Conservation (phyloP, 768 basidiomycete genomes). For the Tricholoma terreum region DNA sequence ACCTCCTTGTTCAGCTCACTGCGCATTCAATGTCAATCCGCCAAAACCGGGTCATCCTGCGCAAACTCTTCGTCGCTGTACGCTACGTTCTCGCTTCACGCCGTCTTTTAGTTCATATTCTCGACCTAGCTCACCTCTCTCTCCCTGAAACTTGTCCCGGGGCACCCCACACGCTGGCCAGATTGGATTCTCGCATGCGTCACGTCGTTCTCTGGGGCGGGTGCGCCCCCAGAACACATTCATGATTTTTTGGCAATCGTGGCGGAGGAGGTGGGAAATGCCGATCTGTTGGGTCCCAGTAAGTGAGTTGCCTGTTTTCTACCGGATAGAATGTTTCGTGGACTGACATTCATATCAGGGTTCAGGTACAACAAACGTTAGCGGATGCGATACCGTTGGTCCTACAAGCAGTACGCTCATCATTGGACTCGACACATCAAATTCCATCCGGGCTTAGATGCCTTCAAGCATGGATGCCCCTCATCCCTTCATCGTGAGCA, state of each 20-base stretch:
- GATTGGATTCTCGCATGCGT: slow-evolving; percentile 73
- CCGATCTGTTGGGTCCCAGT: slow-evolving; percentile 70
- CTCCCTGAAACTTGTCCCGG: slow-evolving; percentile 66
- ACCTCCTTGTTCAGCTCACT: slow-evolving; percentile 68
- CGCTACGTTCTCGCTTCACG: slow-evolving; percentile 23
- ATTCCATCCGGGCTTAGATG: slow-evolving; percentile 73
- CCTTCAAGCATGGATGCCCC: slow-evolving; percentile 78
- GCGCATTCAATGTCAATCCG: slow-evolving; percentile 58
- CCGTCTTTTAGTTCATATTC: slow-evolving; percentile 6
- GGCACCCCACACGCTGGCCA: slow-evolving; percentile 61
- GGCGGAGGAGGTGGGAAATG: slow-evolving; percentile 76
- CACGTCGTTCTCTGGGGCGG: slow-evolving; percentile 55
- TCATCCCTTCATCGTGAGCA: slow-evolving; percentile 60
- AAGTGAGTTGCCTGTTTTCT: slow-evolving; percentile 48
- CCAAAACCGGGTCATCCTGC: slow-evolving; percentile 67
- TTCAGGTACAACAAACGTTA: slow-evolving; percentile 62
- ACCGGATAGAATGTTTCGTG: neutral
- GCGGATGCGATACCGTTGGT: slow-evolving; percentile 69
- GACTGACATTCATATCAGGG: slow-evolving; percentile 33
- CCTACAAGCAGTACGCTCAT: slow-evolving; percentile 58
- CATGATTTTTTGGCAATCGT: slow-evolving; percentile 81
- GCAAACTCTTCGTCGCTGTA: slow-evolving; percentile 88
- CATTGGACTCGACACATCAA: slow-evolving; percentile 49
- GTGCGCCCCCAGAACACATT: slow-evolving; percentile 55
- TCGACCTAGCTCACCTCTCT: slow-evolving; percentile 56